Evolutionary conservation across 169 alveolate genomes (phyloP), one percentile per base, ranked within the genome.

Genomic region (Blepharisma undulans): DNA sequence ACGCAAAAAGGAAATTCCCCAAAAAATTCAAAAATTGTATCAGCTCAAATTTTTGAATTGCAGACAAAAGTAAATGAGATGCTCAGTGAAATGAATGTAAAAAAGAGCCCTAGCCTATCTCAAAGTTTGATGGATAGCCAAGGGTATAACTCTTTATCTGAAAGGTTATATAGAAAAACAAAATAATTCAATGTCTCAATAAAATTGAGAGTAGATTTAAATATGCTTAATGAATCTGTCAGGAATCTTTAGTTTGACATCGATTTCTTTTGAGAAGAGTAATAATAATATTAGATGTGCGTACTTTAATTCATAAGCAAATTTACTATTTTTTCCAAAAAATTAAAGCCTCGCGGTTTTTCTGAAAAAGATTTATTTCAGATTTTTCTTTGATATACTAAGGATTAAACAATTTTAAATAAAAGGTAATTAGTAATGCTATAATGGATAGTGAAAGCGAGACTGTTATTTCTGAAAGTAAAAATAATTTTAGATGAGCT

Each of bases 401-500:
- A n/a, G n/a, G n/a, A n/a, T n/a, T n/a, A n/a, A n/a, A n/a, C n/a
- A n/a, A n/a, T n/a, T n/a, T n/a, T n/a, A n/a, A n/a, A n/a, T n/a
- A n/a, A n/a, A n/a, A n/a, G n/a, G n/a, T n/a, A n/a, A n/a, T n/a
- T n/a, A n/a, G n/a, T n/a, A n/a, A n/a, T n/a, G n/a, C n/a, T n/a
- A n/a, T n/a, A n/a, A 48, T 48, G 66, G 66, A 48, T 10, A 10
- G 21, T 5, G 86, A 78, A 32, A 27, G 61, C 25, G 86, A 78
- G 34, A 78, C 86, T 78, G 29, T 78, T 22, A 78, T 78, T 0
- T 78, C 86, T 25, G 86, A 78, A 78, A 78, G 86, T 48, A 48
- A 48, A 18, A 12, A 10, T 18, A 10, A 48, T 5, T 48, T n/a
- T 18, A 48, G 66, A 48, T 14, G 86, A 78, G 27, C 21, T 78